Conservation (phyloP, 2,329 filamentous ascomycete genomes). For the Clonostachys chloroleuca region DNA sequence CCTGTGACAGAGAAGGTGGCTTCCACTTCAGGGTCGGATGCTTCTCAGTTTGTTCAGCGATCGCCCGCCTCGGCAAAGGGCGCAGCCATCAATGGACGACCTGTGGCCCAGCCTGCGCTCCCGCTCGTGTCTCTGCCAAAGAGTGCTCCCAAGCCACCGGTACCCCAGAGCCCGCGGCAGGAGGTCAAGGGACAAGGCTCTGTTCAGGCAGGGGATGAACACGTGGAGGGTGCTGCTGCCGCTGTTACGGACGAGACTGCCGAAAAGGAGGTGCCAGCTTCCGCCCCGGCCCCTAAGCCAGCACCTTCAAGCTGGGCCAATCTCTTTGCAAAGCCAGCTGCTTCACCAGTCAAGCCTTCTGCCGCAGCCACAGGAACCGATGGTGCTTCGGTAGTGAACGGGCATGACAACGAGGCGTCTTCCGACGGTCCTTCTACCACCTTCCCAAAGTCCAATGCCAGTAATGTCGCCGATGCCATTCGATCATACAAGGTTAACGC, state of each 20-base stretch:
- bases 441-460: constrained; percentile 42
- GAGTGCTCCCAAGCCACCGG: constrained; percentile 12
- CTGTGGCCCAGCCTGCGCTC: too few species aligned
- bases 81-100: too few species aligned
- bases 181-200: not conserved
- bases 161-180: constrained; percentile 2
- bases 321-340: constrained; percentile 25
- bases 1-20: constrained; percentile 10
- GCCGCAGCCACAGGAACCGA: not conserved
- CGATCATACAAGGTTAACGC: constrained; percentile 65
- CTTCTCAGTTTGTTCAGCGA: constrained; percentile 14
- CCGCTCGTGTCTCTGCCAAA: too few species aligned
- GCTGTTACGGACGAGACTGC: constrained; percentile 13
- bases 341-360: not conserved
- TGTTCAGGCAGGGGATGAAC: constrained; percentile 1
- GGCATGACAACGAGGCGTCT: constrained; percentile 4
- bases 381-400: constrained; percentile 11
- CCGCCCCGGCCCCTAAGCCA: constrained; percentile 15
- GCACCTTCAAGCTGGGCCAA: constrained; percentile 33
- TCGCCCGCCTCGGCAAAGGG: constrained; percentile 15
- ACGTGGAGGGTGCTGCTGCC: constrained; percentile 5
- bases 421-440: constrained; percentile 9
- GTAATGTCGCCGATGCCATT: constrained; percentile 72
- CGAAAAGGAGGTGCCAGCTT: constrained; percentile 5
- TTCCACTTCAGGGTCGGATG: too few species aligned